Evolutionary conservation across 805 yeast species (phyloP).

Genomic region (Spathaspora passalidarum): DNA sequence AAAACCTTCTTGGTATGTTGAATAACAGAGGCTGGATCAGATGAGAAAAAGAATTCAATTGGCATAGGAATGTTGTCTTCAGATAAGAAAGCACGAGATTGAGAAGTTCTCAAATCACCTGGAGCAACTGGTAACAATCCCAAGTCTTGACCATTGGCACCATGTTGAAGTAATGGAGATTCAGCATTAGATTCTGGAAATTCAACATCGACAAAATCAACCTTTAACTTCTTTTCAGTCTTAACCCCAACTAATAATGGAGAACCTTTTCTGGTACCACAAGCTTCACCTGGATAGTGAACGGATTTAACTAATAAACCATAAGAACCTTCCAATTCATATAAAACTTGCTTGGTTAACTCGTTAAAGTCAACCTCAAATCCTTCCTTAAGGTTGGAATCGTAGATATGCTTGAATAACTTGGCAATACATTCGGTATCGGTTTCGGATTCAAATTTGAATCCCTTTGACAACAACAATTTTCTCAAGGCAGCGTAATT

Average conservation of each 20-base stretch:
- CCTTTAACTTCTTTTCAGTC: constrained; percentile 91
- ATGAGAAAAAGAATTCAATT: constrained; percentile 91
- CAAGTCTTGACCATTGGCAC: constrained; percentile 18
- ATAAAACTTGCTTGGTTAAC: constrained; percentile 85
- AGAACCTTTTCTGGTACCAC: constrained; percentile 97
- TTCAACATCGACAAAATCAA: constrained; percentile 97
- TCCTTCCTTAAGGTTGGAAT: constrained; percentile 68
- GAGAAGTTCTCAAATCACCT: constrained; percentile 75
- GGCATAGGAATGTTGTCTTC: constrained; percentile 94
- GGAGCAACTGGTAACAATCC: constrained; percentile 50
- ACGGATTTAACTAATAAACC: constrained; percentile 90
- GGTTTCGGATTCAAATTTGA: constrained; percentile 83
- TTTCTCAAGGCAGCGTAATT: constrained; percentile 90
- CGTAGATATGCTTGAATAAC: constrained; percentile 86
- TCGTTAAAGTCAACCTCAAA: constrained; percentile 83
- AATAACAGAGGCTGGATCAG: constrained; percentile 95
- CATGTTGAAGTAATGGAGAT: constrained; percentile 4
- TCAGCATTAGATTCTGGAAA: constrained; percentile 63
- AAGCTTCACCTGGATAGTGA: constrained; percentile 92
- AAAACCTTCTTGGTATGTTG: constrained; percentile 97
- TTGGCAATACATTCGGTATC: constrained; percentile 98
- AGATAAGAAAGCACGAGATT: constrained; percentile 93
- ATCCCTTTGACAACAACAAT: constrained; percentile 76
- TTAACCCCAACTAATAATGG: constrained; percentile 97
- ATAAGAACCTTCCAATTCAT: constrained; percentile 95